Conservation (phyloP, 768 basidiomycete genomes). For the Aureoboletus auriporus region DNA sequence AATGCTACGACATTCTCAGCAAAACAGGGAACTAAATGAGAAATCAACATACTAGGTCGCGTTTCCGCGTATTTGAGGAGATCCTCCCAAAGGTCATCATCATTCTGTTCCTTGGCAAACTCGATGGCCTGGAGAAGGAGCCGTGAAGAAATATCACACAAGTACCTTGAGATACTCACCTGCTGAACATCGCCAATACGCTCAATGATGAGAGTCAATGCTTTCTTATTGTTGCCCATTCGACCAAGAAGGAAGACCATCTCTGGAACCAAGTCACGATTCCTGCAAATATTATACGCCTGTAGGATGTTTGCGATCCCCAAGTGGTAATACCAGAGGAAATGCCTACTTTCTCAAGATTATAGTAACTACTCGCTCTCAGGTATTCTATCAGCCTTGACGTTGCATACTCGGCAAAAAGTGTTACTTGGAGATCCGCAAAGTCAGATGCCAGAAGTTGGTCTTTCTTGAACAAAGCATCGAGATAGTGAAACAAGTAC, state of each 20-base stretch:
- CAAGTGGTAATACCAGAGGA: background rate
- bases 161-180: slow-evolving; percentile 37
- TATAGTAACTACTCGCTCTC: slow-evolving; percentile 88
- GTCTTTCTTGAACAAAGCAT: slow-evolving; percentile 85
- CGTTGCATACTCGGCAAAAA: slow-evolving; percentile 87
- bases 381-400: slow-evolving; percentile 84
- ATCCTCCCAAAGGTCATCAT: slow-evolving; percentile 98
- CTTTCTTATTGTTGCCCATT: slow-evolving; percentile 98
- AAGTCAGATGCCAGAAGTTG: slow-evolving; percentile 75
- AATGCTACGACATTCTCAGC: slow-evolving; percentile 53
- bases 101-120: slow-evolving; percentile 95
- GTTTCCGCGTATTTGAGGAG: slow-evolving; percentile 92
- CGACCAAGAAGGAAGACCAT: slow-evolving; percentile 97
- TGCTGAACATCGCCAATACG: slow-evolving; percentile 88
- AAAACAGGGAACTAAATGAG: background rate
- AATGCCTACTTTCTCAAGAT: slow-evolving; percentile 65
- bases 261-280: slow-evolving; percentile 84
- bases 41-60: slow-evolving; percentile 60
- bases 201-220: slow-evolving; percentile 92
- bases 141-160: background rate
- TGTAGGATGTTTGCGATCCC: slow-evolving; percentile 24
- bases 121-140: slow-evolving; percentile 73
- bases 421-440: slow-evolving; percentile 83
- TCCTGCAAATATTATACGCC: slow-evolving; percentile 86
- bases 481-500: slow-evolving; percentile 91